phyloP scores from a whole-genome alignment of 129 eudicot genomes.

The Flaveria trinervia region DNA sequence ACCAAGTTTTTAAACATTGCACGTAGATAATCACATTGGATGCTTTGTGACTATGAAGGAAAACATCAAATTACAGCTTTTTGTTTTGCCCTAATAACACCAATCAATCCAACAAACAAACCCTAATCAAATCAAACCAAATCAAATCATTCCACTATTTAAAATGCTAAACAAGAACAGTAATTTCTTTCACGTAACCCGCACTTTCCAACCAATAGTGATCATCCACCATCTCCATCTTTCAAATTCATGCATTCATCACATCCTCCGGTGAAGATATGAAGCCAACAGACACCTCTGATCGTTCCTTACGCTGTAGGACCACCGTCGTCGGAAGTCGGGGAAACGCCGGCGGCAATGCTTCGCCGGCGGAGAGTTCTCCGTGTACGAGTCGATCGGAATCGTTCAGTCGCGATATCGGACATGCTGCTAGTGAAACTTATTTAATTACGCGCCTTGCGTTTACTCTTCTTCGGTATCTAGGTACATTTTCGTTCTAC shows the following conservation, averaged over 20 bases:
- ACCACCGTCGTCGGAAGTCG: conserved; percentile 16
- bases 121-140: background rate
- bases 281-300: conserved; percentile 5
- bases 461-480: conserved; percentile 66
- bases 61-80: background rate
- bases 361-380: conserved; percentile 14
- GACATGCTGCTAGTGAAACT: conserved; percentile 93
- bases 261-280: background rate
- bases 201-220: background rate
- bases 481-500: conserved; percentile 70
- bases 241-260: background rate
- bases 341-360: conserved; percentile 16
- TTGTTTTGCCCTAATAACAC: background rate
- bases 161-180: background rate
- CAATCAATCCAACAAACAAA: background rate
- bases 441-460: conserved; percentile 72
- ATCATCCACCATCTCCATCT: background rate
- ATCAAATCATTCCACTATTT: background rate
- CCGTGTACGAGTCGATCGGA: conserved; percentile 34
- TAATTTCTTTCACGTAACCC: conserved; percentile 4
- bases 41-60: background rate
- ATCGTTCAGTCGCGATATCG: conserved; percentile 56
- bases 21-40: background rate
- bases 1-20: background rate
- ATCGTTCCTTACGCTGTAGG: conserved; percentile 24